phyloP scores from a whole-genome alignment of 2,329 filamentous ascomycete genomes.

The Alternaria sp. region DNA sequence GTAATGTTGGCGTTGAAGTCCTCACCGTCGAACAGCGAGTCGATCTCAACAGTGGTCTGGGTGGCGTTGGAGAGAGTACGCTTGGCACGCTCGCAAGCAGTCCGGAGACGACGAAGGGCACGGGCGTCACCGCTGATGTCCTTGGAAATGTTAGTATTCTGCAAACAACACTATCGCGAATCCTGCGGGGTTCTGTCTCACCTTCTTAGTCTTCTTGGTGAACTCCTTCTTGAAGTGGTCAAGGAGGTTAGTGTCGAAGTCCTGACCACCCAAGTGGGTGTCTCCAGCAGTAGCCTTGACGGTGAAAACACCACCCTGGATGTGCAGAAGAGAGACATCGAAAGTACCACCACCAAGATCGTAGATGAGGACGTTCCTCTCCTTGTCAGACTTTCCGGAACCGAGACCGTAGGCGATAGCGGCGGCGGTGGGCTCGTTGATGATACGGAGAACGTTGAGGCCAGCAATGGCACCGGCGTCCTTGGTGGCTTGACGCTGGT shows the following conservation, averaged over 20 bases:
- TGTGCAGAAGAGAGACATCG: constrained; percentile 99
- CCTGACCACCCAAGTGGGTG: constrained; percentile 89
- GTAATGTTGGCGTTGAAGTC: constrained; percentile 98
- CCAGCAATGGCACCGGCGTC: constrained; percentile 97
- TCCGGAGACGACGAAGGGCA: constrained; percentile 93
- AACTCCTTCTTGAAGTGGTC: constrained; percentile 98
- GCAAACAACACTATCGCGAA: not conserved
- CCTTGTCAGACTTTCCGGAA: constrained; percentile 93
- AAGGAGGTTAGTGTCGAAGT: constrained; percentile 95
- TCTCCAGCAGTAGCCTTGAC: constrained; percentile 99
- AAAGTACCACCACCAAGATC: constrained; percentile 99
- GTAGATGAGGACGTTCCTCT: constrained; percentile 99
- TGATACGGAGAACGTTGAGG: constrained; percentile 99
- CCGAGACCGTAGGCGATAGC: constrained; percentile 99
- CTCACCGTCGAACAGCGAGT: constrained; percentile 97
- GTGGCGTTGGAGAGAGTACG: constrained; percentile 97
- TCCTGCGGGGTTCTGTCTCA: rapidly evolving
- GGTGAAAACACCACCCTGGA: constrained; percentile 99
- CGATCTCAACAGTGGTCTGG: constrained; percentile 97
- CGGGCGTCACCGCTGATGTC: constrained; percentile 82
- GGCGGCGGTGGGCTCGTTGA: constrained; percentile 99
- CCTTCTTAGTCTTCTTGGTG: constrained; percentile 70
- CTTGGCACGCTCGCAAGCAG: constrained; percentile 99
- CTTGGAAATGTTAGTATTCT: constrained; percentile 44
- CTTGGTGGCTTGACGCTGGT: constrained; percentile 99